These are phyloP conservation scores for Triangularia setosa DNA, from an alignment of 2,329 filamentous ascomycete species.

Conservation along the genomic window DNA sequence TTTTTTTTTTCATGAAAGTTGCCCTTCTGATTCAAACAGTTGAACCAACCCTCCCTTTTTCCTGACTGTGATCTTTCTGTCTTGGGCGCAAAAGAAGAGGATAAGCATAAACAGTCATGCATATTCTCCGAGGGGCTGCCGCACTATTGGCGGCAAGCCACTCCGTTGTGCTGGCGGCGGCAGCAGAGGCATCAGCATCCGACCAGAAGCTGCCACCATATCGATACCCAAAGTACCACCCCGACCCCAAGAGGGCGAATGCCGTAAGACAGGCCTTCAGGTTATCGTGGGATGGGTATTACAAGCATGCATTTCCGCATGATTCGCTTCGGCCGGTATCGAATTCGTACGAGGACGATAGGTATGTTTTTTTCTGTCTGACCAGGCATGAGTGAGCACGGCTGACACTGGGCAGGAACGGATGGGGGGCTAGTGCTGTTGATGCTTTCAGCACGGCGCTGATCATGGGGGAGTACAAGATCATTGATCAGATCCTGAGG, in stretches of 20 bases:
- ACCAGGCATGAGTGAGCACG: background rate
- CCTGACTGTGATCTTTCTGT: background rate
- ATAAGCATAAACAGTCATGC: slow-evolving; percentile 12
- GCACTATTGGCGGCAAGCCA: slow-evolving; percentile 16
- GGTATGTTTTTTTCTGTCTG: slow-evolving; percentile 45
- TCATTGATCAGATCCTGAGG: slow-evolving; percentile 67
- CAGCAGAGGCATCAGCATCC: background rate
- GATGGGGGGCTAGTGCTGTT: slow-evolving; percentile 79
- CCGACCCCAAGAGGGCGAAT: slow-evolving; percentile 45
- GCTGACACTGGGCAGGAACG: slow-evolving; percentile 54
- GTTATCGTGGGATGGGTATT: slow-evolving; percentile 69
- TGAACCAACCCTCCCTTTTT: too few species aligned
- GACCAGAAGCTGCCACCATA: background rate
- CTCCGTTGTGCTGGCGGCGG: slow-evolving; percentile 9
- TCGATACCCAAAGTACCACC: slow-evolving; percentile 16
- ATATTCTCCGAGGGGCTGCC: slow-evolving; percentile 1
- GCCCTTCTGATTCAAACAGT: too few species aligned
- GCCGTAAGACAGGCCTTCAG: slow-evolving; percentile 67
- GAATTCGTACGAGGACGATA: slow-evolving; percentile 63
- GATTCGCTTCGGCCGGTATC: slow-evolving; percentile 70
- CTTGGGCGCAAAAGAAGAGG: background rate
- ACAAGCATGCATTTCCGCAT: slow-evolving; percentile 69
- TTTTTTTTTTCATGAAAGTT: too few species aligned
- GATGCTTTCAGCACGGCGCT: slow-evolving; percentile 78
- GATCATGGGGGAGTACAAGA: slow-evolving; percentile 65